Base-by-base conservation (phyloP, 2,329 filamentous ascomycete genomes). In the Aureobasidium melanogenum region DNA sequence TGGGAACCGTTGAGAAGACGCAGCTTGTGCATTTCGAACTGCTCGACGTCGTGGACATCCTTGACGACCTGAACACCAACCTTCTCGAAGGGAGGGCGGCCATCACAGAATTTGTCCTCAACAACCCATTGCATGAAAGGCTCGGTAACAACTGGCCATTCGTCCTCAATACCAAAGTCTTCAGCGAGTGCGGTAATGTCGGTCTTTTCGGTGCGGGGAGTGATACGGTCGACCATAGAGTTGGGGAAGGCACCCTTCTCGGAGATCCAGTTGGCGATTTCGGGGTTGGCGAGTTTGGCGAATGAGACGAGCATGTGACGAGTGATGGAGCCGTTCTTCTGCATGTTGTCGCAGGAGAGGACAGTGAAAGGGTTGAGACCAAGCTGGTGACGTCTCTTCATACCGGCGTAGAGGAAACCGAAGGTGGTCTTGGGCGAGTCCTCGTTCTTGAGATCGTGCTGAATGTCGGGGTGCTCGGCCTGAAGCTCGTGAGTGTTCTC, bases 111-210 rank as follows among this genome's bases (percentile, higher is more conserved):
- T 62, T 77, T 72, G 71, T 82, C 79, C 70, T 82, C 80, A 54
- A 82, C 72, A 1, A 82, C 80, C 80, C 80, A 81, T 71, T 82
- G 80, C 75, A 78, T 81, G 63, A 82, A 82, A 41, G 80, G 80
- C 74, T 82, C 80, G 0, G 80, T 82, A 22, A 82, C 79, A 6
- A 82, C 79, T 0, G 80, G 80, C 80, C 80, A 82, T 4, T 72
- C 68, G 65, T 82, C 80, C 65, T 79, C 72, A 52, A 82, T 76
- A 62, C 74, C 77, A 57, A 81, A 80, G 36, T 70, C 64, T 8
- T 76, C 69, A 0, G 77, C 74, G 14, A 82, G 75, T 8, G 73
- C 70, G 48, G 64, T 67, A 64, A 79, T 81, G 69, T 82, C 80
- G 60, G 67, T 68, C 15, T 73, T 66, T 5, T 75, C 72, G 22